Evolutionary conservation across 352 stramenopile species (phyloP), one percentile per base, ranked within the genome.

Genomic region (Globisporangium acanthophoron): DNA sequence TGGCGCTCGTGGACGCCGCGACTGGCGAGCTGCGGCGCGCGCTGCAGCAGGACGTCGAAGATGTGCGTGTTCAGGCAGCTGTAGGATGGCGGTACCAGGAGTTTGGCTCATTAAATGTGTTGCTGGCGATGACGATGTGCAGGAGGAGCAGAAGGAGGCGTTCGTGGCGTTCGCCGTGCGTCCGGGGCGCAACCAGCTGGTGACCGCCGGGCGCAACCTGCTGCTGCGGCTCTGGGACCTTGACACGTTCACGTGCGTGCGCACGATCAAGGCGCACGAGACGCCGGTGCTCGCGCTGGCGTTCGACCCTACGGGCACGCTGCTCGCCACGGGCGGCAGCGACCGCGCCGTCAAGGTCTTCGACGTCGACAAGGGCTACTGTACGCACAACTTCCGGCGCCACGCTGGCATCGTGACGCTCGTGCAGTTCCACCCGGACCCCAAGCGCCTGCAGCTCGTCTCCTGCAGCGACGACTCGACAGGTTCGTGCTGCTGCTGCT

Each of bases 311-410:
- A 88, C 90, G 24, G 90, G 89, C 43, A 97, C 88, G 52, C 70
- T 99, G 60, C 72, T 99, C 9, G 96, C 96, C 8, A 99, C 97
- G 1, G 97, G 94, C 62, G 96, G 94, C 24, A 95, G 96, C 33
- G 97, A 99, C 73, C 93, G 95, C 50, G 88, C 84, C 1, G 95
- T 98, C 44, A 97, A 98, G 60, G 92, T 98, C 27, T 98, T 96
- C 56, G 90, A 97, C 69, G 78, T 98, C 29, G 80, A 95, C 58
- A 90, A 94, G 66, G 92, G 89, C 31, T 97, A 88, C 69, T 97
- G 87, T 70, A 98, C 93, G 55, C 93, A 98, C 78, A 97, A 92
- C 73, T 98, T 98, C 64, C 79, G 75, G 33, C 74, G 78, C 9
- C 91, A 97, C 62, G 55, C 69, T 12, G 92, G 76, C 44, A 93